These are phyloP conservation scores for Diaporthe longicolla DNA, from an alignment of 2,329 filamentous ascomycete species.

Conservation along the genomic window DNA sequence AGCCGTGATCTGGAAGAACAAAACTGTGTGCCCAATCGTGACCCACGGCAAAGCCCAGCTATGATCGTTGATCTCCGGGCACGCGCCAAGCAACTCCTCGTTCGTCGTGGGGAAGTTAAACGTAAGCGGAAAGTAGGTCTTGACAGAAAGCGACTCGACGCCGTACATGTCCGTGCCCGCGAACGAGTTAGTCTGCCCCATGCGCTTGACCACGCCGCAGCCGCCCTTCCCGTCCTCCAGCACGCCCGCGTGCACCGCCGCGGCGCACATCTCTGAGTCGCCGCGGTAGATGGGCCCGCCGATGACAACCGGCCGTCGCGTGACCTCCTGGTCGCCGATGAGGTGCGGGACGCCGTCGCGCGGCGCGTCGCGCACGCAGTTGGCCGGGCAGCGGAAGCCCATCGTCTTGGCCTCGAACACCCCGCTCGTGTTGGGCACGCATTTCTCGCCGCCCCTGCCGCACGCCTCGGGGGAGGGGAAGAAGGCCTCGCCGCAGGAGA, in stretches of 20 bases:
- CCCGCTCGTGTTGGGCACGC: slow-evolving; percentile 66
- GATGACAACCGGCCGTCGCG: slow-evolving; percentile 74
- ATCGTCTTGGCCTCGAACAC: slow-evolving; percentile 76
- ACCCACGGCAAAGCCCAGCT: slow-evolving; percentile 90
- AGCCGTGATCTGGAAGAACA: slow-evolving; percentile 86
- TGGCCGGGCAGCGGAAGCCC: slow-evolving; percentile 82
- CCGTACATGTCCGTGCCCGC: slow-evolving; percentile 75
- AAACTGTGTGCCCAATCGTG: slow-evolving; percentile 81
- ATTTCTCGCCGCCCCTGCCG: slow-evolving; percentile 80
- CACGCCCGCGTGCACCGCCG: slow-evolving; percentile 81
- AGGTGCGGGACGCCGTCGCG: slow-evolving; percentile 79
- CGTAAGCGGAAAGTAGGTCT: slow-evolving; percentile 90
- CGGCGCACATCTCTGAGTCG: slow-evolving; percentile 83
- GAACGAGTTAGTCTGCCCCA: slow-evolving; percentile 77
- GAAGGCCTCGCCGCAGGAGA: slow-evolving; percentile 76
- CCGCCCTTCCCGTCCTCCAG: slow-evolving; percentile 76
- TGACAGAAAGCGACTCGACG: slow-evolving; percentile 82
- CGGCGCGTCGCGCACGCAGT: slow-evolving; percentile 75
- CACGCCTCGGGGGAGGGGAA: slow-evolving; percentile 77
- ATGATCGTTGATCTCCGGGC: slow-evolving; percentile 79
- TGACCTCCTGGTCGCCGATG: slow-evolving; percentile 77
- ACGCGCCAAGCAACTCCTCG: slow-evolving; percentile 59
- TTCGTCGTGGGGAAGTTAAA: slow-evolving; percentile 74
- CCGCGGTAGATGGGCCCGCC: slow-evolving; percentile 85
- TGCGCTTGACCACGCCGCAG: slow-evolving; percentile 79